Conservation (phyloP, 2,329 filamentous ascomycete genomes). For the Microascus cirrosus region DNA sequence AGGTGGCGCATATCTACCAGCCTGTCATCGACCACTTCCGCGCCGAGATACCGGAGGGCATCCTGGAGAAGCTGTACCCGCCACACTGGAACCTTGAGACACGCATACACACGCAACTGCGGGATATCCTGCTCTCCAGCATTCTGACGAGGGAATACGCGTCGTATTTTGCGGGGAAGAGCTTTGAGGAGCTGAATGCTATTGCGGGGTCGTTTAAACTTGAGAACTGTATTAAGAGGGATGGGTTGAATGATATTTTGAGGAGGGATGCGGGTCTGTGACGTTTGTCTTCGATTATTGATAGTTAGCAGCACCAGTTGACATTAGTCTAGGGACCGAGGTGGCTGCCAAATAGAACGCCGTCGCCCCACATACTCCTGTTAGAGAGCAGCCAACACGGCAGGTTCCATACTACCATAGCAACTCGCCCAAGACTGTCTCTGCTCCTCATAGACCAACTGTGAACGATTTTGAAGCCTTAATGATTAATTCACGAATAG, state of each 20-base stretch:
- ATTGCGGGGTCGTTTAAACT: constrained; percentile 38
- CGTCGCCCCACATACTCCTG: no score
- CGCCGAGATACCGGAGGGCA: constrained; percentile 27
- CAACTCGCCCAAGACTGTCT: no score
- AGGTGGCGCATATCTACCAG: no score
- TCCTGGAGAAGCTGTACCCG: constrained; percentile 31
- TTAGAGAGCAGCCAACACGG: no score
- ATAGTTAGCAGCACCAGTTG: no score
- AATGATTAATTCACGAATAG: no score
- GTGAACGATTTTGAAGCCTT: no score
- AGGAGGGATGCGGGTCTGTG: constrained; percentile 32
- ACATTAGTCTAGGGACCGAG: no score
- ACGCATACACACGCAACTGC: constrained; percentile 33
- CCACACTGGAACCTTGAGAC: constrained; percentile 37
- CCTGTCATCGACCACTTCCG: constrained; percentile 28
- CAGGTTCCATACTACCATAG: no score
- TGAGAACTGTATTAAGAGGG: constrained; percentile 39
- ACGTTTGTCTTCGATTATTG: no score
- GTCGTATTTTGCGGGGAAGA: constrained; percentile 38
- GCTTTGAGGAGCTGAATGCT: constrained; percentile 39
- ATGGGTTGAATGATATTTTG: constrained; percentile 38
- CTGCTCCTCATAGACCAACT: no score
- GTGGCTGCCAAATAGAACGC: no score
- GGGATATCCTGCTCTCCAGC: constrained; percentile 28
- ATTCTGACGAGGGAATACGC: constrained; percentile 43